Base-by-base conservation (phyloP, 805 yeast genomes). In the Kluyveromyces dobzhanskii region DNA sequence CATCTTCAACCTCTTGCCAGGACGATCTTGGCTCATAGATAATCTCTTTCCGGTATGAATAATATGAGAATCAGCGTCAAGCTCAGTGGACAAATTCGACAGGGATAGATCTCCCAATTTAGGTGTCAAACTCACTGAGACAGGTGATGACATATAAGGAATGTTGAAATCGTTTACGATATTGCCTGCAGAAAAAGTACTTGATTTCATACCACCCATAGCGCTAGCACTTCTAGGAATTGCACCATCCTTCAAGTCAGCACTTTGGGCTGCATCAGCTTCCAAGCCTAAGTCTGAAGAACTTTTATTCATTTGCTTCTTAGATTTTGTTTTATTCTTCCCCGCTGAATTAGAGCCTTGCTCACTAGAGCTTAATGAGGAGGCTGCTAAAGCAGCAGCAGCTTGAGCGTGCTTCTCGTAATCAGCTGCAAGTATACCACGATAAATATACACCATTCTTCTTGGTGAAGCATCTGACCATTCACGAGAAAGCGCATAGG, bases 381-480 rank as follows among this genome's bases (percentile, higher is more conserved):
- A 25, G 25, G 13, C 33, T 32, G 17, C 34, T 18, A 13, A 25
- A 6, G 37, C 33, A 3, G 35, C 35, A n/a, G 80, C 76, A 45
- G 71, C 73, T 37, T 77, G 73, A 6, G 84, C 90, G 54, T 79
- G 85, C 29, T 76, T 62, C 49, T 79, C 80, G 60, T 80, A 84
- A 55, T 83, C 88, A n/a, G 76, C 70, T 23, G 90, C 74, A 44
- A 84, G 66, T 21, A 81, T 63, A 28, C 94, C 94, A 52, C 92
- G 75, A 59, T 84, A 84, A 36, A 82, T 87, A 53, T 84, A 84
- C 19, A 84, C 87, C 94, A 84, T 84, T 66, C 94, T 71, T 53
- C 84, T 80, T 37, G 94, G 94, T 2, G 86, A 78, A 13, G 90
- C 86, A 58, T 83, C 90, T 3, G 94, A 90, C 94, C 94, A 84